These are phyloP conservation scores for Phalaenopsis aphrodite DNA, from an alignment of 106 monocot genomes.

Conservation along the genomic window DNA sequence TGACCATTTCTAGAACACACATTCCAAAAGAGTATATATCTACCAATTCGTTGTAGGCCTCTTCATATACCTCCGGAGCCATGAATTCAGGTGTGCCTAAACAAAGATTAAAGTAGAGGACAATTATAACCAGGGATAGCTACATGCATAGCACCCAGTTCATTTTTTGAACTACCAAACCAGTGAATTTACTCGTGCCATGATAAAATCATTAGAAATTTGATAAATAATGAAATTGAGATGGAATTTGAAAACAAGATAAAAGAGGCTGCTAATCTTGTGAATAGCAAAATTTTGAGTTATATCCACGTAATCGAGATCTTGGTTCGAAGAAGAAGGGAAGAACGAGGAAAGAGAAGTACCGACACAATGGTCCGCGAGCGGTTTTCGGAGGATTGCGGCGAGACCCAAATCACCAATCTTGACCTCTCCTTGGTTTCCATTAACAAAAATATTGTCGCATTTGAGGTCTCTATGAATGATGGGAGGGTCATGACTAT, in stretches of 20 bases:
- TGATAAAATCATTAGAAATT: too few relatives aligned
- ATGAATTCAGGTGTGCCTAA: constrained; percentile 26
- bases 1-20: constrained; percentile 26
- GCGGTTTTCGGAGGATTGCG: constrained; percentile 21
- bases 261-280: too few relatives aligned
- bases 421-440: constrained; percentile 43
- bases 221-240: too few relatives aligned
- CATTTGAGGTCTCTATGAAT: constrained; percentile 43
- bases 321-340: too few relatives aligned
- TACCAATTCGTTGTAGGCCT: constrained; percentile 25
- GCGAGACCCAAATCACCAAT: constrained; percentile 42
- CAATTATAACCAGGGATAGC: neutral
- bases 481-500: constrained; percentile 35
- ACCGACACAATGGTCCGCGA: constrained; percentile 21
- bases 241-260: too few relatives aligned
- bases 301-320: too few relatives aligned
- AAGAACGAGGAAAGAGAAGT: neutral
- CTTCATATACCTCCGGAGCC: constrained; percentile 25
- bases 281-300: too few relatives aligned
- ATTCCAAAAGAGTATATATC: constrained; percentile 30
- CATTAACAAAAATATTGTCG: constrained; percentile 43
- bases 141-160: too few relatives aligned
- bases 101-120: neutral
- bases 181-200: too few relatives aligned
- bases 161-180: too few relatives aligned